Conservation (phyloP, 352 stramenopile species). For the Pythium aristosporum region DNA sequence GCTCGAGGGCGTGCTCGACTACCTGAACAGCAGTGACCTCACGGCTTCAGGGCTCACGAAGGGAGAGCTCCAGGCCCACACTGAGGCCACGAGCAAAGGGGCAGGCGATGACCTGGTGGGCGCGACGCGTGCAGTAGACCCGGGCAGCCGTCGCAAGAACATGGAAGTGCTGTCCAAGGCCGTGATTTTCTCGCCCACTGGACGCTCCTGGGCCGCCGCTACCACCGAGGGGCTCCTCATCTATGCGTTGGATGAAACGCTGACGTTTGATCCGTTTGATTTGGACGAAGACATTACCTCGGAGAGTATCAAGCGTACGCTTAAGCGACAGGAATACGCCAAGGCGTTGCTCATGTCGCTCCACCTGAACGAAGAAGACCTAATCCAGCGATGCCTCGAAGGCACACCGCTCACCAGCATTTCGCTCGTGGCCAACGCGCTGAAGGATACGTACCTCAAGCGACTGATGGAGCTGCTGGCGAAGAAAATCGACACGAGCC, state of each 20-base stretch:
- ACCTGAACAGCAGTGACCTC: conserved; percentile 92
- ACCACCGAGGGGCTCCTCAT: conserved; percentile 98
- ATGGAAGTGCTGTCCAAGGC: conserved; percentile 89
- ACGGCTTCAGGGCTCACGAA: conserved; percentile 74
- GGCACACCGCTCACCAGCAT: conserved; percentile 89
- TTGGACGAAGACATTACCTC: conserved; percentile 98
- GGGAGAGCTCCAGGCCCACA: conserved; percentile 69
- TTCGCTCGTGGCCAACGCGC: conserved; percentile 85
- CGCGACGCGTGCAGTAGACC: conserved; percentile 90
- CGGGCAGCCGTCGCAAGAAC: conserved; percentile 84
- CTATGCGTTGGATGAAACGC: conserved; percentile 95
- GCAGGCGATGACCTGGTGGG: conserved; percentile 64
- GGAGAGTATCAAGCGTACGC: conserved; percentile 84
- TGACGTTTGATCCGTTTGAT: conserved; percentile 99
- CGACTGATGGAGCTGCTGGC: conserved; percentile 92
- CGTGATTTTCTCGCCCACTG: conserved; percentile 97
- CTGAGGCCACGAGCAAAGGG: conserved; percentile 25
- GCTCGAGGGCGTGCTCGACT: conserved; percentile 95
- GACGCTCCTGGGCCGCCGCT: conserved; percentile 94
- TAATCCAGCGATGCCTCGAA: conserved; percentile 93
- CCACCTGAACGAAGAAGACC: conserved; percentile 94
- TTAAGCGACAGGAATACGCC: conserved; percentile 88
- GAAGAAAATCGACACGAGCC: conserved; percentile 90
- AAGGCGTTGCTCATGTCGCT: conserved; percentile 95
- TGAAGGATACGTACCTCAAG: conserved; percentile 92